Conservation (phyloP, 768 basidiomycete species). For the Psilocybe cyanescens region DNA sequence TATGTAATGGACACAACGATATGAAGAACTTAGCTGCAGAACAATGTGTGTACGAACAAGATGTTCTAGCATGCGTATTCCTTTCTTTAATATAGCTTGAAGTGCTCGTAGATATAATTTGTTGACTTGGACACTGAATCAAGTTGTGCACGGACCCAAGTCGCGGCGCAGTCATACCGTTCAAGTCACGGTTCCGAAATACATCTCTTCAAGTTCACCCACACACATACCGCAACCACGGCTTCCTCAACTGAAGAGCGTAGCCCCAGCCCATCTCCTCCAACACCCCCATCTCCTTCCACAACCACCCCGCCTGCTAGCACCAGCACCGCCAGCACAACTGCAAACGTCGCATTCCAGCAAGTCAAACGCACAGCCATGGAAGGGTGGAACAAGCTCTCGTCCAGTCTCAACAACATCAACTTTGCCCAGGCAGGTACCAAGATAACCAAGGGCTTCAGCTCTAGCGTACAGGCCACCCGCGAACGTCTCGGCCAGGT, state of each 20-base stretch:
- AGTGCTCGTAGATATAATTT: no score
- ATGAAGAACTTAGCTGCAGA: no score
- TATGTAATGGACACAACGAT: no score
- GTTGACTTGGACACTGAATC: no score
- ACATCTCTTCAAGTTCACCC: not conserved
- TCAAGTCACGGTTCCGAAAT: not conserved
- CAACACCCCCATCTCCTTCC: not conserved
- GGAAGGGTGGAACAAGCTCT: conserved; percentile 73
- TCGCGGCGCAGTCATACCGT: conserved; percentile 2
- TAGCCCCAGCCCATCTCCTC: not conserved
- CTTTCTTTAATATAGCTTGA: no score
- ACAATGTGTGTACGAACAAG: no score
- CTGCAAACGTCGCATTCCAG: conserved; percentile 9
- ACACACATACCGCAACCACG: not conserved
- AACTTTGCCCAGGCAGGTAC: conserved; percentile 78
- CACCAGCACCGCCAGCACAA: not conserved
- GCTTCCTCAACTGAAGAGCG: conserved; percentile 6
- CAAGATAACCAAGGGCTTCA: conserved; percentile 80
- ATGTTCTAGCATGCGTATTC: no score
- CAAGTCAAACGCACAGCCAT: conserved; percentile 34
- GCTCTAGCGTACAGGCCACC: conserved; percentile 83
- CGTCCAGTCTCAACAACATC: conserved; percentile 61
- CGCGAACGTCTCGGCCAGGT: conserved; percentile 89
- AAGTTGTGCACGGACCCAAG: not conserved
- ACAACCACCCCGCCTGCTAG: not conserved